Percentiles rank a stretch among this genome's conserved stretches.
Evolutionary conservation across 176 grass and related monocot genomes (phyloP).

Genomic region (Guadua angustifolia): DNA sequence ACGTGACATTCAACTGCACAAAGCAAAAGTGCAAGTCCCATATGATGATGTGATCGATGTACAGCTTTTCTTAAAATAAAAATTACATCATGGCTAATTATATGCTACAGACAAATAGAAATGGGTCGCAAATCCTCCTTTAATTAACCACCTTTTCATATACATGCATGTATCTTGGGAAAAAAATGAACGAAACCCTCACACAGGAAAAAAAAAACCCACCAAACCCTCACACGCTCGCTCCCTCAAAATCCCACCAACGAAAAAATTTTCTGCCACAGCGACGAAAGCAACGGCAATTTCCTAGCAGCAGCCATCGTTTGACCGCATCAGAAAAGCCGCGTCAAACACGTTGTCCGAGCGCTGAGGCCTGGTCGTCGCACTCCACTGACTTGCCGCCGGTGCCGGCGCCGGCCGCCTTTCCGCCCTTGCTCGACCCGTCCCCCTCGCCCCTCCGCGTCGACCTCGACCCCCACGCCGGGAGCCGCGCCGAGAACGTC

Average conservation of each 20-base stretch:
- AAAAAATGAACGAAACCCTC: slow-evolving; percentile 35
- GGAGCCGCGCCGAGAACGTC: slow-evolving; percentile 59
- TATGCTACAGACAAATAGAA: not conserved
- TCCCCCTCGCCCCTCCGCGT: slow-evolving; percentile 55
- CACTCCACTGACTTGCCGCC: slow-evolving; percentile 41
- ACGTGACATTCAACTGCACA: slow-evolving; percentile 20
- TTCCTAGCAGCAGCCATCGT: slow-evolving; percentile 24
- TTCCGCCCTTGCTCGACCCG: slow-evolving; percentile 62
- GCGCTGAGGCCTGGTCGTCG: slow-evolving; percentile 41
- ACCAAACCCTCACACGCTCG: not conserved
- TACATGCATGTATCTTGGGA: slow-evolving; percentile 13
- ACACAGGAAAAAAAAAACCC: not conserved
- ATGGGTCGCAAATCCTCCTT: not conserved
- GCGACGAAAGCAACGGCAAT: slow-evolving; percentile 16
- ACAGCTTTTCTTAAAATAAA: not conserved
- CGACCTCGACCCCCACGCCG: slow-evolving; percentile 57
- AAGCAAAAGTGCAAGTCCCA: not conserved
- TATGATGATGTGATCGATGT: slow-evolving; percentile 13
- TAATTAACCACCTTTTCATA: slow-evolving; percentile 3
- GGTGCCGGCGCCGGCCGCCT: slow-evolving; percentile 35
- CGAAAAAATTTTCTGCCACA: not conserved
- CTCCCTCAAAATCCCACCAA: slow-evolving; percentile 18
- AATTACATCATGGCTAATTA: not conserved
- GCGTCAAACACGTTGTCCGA: slow-evolving; percentile 53
- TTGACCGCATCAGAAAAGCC: slow-evolving; percentile 28